Conservation (phyloP, 495 filamentous ascomycete species). For the Neurospora sp. region DNA sequence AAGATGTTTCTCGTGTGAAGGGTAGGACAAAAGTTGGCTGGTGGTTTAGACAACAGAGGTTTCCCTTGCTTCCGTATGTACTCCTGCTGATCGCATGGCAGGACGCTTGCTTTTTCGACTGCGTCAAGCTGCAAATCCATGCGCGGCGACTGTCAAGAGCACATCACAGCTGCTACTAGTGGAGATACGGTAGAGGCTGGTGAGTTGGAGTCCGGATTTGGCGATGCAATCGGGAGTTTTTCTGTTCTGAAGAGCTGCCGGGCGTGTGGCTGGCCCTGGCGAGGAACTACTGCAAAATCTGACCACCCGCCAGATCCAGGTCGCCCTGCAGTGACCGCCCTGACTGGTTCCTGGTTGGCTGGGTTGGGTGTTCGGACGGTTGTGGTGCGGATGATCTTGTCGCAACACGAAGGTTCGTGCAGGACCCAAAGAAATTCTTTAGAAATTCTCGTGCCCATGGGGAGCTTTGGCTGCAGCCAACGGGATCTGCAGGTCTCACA, state of each 20-base stretch:
- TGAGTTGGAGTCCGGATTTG: background rate
- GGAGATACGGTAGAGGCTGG: background rate
- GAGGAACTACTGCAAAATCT: background rate
- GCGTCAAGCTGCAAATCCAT: background rate
- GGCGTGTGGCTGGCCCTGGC: background rate
- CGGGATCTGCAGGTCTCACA: slow-evolving; percentile 7
- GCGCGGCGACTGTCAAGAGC: background rate
- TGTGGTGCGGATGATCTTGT: slow-evolving; percentile 3
- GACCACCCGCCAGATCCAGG: background rate
- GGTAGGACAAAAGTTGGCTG: background rate
- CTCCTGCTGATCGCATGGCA: background rate
- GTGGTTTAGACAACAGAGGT: background rate
- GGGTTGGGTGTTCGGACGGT: background rate
- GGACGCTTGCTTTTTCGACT: background rate
- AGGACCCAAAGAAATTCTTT: slow-evolving; percentile 4
- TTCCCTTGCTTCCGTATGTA: background rate
- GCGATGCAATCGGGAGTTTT: background rate
- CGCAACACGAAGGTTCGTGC: slow-evolving; percentile 6
- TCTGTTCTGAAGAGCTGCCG: background rate
- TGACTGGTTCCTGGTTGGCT: background rate
- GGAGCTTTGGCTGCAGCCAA: slow-evolving; percentile 4
- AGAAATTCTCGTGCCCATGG: slow-evolving; percentile 6
- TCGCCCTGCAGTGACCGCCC: background rate
- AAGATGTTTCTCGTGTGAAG: background rate
- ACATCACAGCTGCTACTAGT: background rate